Base-by-base conservation (phyloP, 441 rosid genomes). In the Gossypium laxum region DNA sequence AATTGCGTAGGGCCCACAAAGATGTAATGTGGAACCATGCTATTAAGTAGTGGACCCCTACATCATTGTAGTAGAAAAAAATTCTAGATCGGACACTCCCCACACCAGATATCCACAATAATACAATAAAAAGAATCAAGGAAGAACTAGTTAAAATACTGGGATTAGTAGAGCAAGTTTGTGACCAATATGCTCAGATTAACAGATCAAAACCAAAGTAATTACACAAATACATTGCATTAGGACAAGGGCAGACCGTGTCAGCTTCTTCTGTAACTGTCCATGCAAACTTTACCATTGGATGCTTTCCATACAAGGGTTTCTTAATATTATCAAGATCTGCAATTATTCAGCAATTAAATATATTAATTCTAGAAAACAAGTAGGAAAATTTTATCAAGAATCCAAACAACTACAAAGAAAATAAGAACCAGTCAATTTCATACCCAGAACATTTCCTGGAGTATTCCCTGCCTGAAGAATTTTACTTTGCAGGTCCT, bases 291-390 rank as follows among this genome's bases (percentile, higher is more conserved):
- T 91, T 88, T 60, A 82, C 76, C 98, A 92, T 92, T 41, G 96
- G 97, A 87, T 92, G 99, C 81, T 90, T 95, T 74, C 86, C 92
- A 78, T 95, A 95, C 73, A 95, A 74, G 50, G 99, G 98, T 74
- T 93, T 87, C 80, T 85, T 85, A 69, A 88, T 83, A 87, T 88
- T 87, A 74, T 95, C 91, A 80, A 95, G 90, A 66, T 87, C 99
- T 94, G 86, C 84, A 81, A 70, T 73, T 68, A 72, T 68, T 63
- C 76, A 79, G 38, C 57, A 64, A 64, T 77, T 63, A 55, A 59
- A 56, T n/a, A 48, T 57, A 45, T 50, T 61, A 59, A 19, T 43
- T 63, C 21, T 19, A 66, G 52, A 69, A 32, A 62, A 62, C 5
- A 61, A 50, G 63, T 38, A 24, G 17, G 55, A 51, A 67, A 71